Conservation (phyloP, 1,139 yeast species). For the Ashbya aceris region DNA sequence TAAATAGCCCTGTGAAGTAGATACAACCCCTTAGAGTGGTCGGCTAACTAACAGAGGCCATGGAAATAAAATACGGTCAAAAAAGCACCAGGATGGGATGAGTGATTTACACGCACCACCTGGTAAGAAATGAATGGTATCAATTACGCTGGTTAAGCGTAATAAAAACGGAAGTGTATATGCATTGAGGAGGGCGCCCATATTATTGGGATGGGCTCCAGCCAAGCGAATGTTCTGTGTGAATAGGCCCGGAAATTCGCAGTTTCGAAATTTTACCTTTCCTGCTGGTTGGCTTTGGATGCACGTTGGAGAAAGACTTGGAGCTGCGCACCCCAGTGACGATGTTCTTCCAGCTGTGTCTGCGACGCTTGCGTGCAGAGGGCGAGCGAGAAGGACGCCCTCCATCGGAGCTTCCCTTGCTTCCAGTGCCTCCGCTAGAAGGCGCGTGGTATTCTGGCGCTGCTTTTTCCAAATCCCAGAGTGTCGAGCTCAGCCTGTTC, state of each 20-base stretch:
- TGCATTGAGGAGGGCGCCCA: too few relatives aligned
- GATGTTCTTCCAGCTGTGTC: constrained; percentile 1
- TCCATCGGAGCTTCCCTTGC: too few relatives aligned
- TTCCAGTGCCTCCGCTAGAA: constrained; percentile 3
- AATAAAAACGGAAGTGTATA: too few relatives aligned
- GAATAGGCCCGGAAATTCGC: constrained; percentile 39
- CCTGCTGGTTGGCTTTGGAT: not conserved
- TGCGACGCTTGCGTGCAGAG: not conserved
- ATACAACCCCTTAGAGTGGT: too few relatives aligned
- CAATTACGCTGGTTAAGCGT: too few relatives aligned
- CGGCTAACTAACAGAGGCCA: too few relatives aligned
- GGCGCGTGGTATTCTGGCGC: not conserved
- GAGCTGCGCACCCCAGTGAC: not conserved
- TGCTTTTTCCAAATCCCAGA: constrained; percentile 2
- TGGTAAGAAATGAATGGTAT: too few relatives aligned
- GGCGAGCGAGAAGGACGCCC: not conserved
- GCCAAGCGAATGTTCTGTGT: constrained; percentile 40
- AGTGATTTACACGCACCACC: too few relatives aligned
- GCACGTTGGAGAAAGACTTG: not conserved
- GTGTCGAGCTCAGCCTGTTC: constrained; percentile 1
- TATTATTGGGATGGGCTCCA: constrained; percentile 25
- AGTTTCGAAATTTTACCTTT: not conserved
- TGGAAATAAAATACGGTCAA: too few relatives aligned
- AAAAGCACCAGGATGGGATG: too few relatives aligned
- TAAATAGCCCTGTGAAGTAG: too few relatives aligned